Base-by-base conservation (phyloP, 257 asterid genomes). In the Anisodus tanguticus region DNA sequence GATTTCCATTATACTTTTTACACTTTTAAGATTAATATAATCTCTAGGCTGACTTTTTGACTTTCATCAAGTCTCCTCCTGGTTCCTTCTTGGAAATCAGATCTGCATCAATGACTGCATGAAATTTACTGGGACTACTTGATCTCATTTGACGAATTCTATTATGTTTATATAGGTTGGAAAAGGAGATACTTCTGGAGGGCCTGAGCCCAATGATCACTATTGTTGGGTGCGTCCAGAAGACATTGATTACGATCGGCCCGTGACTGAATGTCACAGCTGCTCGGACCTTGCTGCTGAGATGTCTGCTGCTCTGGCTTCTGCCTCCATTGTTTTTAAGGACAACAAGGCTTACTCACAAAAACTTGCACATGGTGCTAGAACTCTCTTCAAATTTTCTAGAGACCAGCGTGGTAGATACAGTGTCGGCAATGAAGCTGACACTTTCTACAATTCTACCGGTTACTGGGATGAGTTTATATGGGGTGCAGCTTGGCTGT, bases 261-360 rank as follows among this genome's bases (percentile, higher is more conserved):
- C 95, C 13, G 93, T 93, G 81, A 62, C 79, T 39, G 90, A 87
- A 85, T 96, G 98, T 68, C 74, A 69, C 58, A 39, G 91, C 90
- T 96, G 99, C 91, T 96, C 99, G 0, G 99, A 96, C 86, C 97
- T 96, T 85, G 92, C 99, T 45, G 94, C 98, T 8, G 99, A 96
- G 85, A 94, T 96, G 99, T 94, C 99, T 82, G 99, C 99, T 83
- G 95, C 99, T 17, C 87, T 96, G 87, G 99, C 99, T 59, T 95
- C 99, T 22, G 98, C 99, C 1, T 96, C 99, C 17, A 94, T 96
- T 86, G 99, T 96, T 64, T 96, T 96, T 89, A 96, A 94, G 90
- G 99, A 96, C 85, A 92, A 92, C 85, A 94, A 92, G 87, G 94
- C 93, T 49, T 96, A 96, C 88, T 96, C 99, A 2, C 94, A 92